These are phyloP conservation scores for Lactuca saligna DNA, from an alignment of 129 eudicot genomes.

Conservation along the genomic window DNA sequence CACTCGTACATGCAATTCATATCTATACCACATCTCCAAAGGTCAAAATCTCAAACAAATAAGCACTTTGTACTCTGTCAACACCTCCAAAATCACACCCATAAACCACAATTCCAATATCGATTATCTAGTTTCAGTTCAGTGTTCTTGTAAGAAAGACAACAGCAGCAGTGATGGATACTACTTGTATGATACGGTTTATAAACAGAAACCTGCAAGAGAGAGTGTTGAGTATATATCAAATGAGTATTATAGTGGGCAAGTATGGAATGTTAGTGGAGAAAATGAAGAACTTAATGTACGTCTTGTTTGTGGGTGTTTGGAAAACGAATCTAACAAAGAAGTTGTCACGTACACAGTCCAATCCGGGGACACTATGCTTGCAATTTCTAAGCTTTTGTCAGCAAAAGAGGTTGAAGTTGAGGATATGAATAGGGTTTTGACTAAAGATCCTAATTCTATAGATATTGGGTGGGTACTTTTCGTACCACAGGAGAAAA, in stretches of 20 bases:
- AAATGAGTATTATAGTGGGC: constrained; percentile 39
- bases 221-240: constrained; percentile 30
- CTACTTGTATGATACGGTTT: constrained; percentile 31
- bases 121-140: constrained; percentile 35
- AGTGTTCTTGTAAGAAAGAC: constrained; percentile 35
- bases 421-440: constrained; percentile 33
- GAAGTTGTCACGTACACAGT: constrained; percentile 38
- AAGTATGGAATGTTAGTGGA: constrained; percentile 31
- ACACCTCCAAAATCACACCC: constrained; percentile 38
- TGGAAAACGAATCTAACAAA: constrained; percentile 18
- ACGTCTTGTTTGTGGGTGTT: constrained; percentile 39
- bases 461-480: constrained; percentile 47
- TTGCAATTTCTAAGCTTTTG: constrained; percentile 29
- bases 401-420: constrained; percentile 38
- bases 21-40: constrained; percentile 44
- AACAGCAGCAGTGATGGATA: constrained; percentile 14
- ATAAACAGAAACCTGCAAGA: constrained; percentile 26
- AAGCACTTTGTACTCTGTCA: constrained; percentile 39
- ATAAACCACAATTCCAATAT: constrained; percentile 24
- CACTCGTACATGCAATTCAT: constrained; percentile 34
- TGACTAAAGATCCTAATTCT: constrained; percentile 40
- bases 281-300: constrained; percentile 22
- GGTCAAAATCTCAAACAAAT: constrained; percentile 32
- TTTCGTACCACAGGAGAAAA: constrained; percentile 41
- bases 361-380: constrained; percentile 35